A percentile compares a stretch with the other conserved stretches of the same genome.
Conservation (phyloP, 1,284 basidiomycete species). For the Chondrostereum purpureum region DNA sequence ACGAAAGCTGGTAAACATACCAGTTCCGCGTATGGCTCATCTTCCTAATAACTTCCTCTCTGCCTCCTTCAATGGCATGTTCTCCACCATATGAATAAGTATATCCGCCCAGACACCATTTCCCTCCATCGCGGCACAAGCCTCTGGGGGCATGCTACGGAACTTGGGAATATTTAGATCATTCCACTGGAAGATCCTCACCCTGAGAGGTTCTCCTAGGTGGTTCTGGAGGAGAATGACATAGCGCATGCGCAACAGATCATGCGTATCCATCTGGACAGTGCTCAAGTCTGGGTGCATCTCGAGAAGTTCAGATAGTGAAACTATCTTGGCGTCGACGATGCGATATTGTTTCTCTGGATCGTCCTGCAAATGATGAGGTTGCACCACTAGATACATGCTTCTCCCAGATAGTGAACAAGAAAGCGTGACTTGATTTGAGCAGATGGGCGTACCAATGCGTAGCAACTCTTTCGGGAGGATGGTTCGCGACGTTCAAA, state of each 20-base stretch:
- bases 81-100: not conserved
- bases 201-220: not conserved
- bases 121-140: not conserved
- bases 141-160: not conserved
- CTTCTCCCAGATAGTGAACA: too few relatives aligned
- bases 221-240: not conserved
- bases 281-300: not conserved
- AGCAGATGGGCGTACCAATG: not conserved
- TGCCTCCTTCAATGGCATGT: not conserved
- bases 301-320: not conserved
- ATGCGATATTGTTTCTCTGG: not conserved
- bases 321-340: not conserved
- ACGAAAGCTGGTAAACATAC: too few relatives aligned
- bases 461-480: not conserved
- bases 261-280: not conserved
- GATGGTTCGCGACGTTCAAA: not conserved
- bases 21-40: too few relatives aligned
- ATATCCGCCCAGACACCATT: not conserved
- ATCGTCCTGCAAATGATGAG: not conserved
- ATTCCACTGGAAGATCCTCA: not conserved
- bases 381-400: not conserved
- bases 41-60: not conserved
- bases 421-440: not conserved
- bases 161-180: not conserved
- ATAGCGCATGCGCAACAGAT: not conserved